Evolutionary conservation across 2,329 filamentous ascomycete species (phyloP).

Genomic region (Fusarium camptoceras): DNA sequence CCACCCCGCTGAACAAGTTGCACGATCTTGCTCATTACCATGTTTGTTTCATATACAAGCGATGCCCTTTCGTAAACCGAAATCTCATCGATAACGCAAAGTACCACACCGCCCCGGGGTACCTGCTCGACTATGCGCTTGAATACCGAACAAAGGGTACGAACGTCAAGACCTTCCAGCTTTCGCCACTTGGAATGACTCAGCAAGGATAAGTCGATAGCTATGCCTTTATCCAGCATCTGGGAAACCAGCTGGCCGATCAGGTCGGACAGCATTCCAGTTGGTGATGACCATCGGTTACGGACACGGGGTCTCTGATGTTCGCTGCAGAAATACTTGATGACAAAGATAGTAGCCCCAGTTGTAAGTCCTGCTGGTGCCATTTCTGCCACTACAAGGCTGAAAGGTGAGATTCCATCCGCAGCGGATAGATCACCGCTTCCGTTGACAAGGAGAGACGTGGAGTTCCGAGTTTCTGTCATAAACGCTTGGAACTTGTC

Average conservation of each 20-base stretch:
- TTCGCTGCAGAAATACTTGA: background rate
- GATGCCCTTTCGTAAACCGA: background rate
- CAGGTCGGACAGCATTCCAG: background rate
- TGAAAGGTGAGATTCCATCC: background rate
- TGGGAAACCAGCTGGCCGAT: background rate
- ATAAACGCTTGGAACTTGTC: background rate
- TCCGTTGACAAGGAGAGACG: background rate
- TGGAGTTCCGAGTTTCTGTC: background rate
- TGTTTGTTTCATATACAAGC: background rate
- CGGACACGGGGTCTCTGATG: fast-evolving
- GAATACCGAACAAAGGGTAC: background rate
- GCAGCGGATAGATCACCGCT: background rate
- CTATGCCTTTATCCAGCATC: background rate
- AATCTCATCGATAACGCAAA: background rate
- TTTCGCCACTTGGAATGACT: background rate
- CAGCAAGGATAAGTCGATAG: background rate
- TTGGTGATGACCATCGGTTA: background rate
- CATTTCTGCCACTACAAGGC: background rate
- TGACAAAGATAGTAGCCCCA: background rate
- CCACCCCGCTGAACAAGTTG: background rate
- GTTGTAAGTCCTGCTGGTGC: fast-evolving
- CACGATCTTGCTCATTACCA: background rate
- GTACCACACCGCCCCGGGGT: background rate
- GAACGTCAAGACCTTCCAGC: background rate
- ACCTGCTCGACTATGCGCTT: background rate